Base-by-base conservation (phyloP, 2,329 filamentous ascomycete species). In the Fusarium caatingaense region DNA sequence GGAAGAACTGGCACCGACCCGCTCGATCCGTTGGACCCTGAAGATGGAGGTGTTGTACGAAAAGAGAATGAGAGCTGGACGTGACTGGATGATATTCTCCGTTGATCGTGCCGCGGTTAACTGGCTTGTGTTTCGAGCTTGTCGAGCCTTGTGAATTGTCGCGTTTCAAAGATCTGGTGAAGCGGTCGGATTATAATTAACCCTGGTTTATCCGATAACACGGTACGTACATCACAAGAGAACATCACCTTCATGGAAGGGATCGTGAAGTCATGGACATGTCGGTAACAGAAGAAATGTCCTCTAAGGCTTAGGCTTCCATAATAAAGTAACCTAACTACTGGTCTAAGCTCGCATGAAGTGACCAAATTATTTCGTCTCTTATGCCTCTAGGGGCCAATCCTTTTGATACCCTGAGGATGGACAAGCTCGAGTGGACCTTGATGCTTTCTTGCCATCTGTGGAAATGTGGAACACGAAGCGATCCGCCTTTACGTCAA, bases 1-100 rank as follows among this genome's bases (percentile, higher is more conserved):
- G 25, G 46, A 54, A 69, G 56, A 71, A 71, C 40, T 71, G 49
- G 56, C 21, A 34, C 68, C 68, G 68, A 62, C 42, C 51, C 42
- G 48, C 50, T 51, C 40, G 23, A 47, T 42, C 51, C 44, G 47
- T 27, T 51, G 63, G 62, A 53, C 60, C 45, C 54, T 60, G 50
- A 21, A 46, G 16, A 7, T 60, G 49, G 4, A 40, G 32, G 9
- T 44, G 5, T 25, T 30, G 4, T 30, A n/a, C 9, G 10, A 30
- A 30, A 11, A 23, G n/a, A 30, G 10, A 23, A 16, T 11, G n/a
- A 40, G 4, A 41, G 25, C 45, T 28, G 15, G 32, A 13, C 10
- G 30, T 46, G 23, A 63, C 21, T 27, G 27, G 44, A 56, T 25
- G 20, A 30, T 47, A 27, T 40, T 30, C 18, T 45, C 25, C 12